Evolutionary conservation across 495 filamentous ascomycete genomes (phyloP).

Genomic region (Neurospora terricola): DNA sequence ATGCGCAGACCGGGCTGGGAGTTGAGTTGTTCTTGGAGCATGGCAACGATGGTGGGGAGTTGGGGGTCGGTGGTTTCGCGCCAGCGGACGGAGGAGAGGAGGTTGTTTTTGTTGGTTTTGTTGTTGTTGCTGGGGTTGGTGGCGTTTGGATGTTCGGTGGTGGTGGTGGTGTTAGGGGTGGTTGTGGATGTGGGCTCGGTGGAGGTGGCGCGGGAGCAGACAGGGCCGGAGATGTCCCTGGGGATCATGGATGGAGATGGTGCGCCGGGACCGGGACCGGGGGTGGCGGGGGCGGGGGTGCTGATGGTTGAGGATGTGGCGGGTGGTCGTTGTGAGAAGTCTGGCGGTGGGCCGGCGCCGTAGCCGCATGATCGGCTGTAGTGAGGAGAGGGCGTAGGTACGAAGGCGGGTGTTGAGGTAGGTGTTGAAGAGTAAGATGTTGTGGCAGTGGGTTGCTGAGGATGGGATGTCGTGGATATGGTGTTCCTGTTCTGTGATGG

Average conservation of each 20-base stretch:
- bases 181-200: not conserved
- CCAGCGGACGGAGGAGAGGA: slow-evolving; percentile 2
- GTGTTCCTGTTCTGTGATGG: not conserved
- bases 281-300: not conserved
- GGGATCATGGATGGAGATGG: not conserved
- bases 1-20: slow-evolving; percentile 21
- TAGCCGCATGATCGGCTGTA: not conserved
- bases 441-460: not conserved
- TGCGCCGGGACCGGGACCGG: not conserved
- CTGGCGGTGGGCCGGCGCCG: not conserved
- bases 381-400: not conserved
- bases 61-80: slow-evolving; percentile 11
- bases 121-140: not conserved
- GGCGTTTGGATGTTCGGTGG: not conserved
- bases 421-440: not conserved
- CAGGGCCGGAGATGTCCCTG: not conserved
- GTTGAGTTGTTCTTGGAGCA: slow-evolving; percentile 15
- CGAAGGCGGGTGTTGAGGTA: not conserved
- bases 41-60: slow-evolving; percentile 15
- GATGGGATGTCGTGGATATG: not conserved
- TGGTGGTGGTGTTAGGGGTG: not conserved
- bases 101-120: not conserved
- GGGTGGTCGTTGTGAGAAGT: not conserved
- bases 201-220: not conserved
- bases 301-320: not conserved